Conservation (phyloP, 2,329 filamentous ascomycete species). For the Chrysoporthe cubensis region DNA sequence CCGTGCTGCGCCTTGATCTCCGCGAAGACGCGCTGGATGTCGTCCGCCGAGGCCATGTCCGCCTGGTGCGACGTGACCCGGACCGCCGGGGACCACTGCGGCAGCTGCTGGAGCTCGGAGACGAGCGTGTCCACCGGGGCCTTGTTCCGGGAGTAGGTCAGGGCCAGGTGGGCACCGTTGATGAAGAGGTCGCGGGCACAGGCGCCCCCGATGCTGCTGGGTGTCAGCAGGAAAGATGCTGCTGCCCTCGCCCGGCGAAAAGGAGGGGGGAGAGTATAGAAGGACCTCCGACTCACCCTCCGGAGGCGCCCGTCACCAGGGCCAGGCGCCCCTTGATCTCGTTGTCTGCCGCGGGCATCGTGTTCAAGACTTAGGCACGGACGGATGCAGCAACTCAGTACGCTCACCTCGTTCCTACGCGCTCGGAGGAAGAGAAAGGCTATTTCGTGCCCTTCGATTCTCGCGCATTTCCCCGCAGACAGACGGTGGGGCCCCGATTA, state of each 20-base stretch:
- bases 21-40: conserved; percentile 57
- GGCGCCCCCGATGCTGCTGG: conserved; percentile 60
- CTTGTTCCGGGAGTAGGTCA: conserved; percentile 61
- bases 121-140: conserved; percentile 50
- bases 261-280: not conserved
- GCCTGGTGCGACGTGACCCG: conserved; percentile 59
- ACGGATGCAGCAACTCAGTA: not conserved
- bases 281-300: conserved; percentile 50
- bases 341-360: conserved; percentile 40
- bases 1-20: conserved; percentile 58
- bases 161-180: conserved; percentile 57
- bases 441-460: not conserved
- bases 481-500: not conserved
- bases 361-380: not conserved
- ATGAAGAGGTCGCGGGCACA: conserved; percentile 59
- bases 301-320: conserved; percentile 64
- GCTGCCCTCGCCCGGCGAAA: not conserved
- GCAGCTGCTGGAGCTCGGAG: conserved; percentile 42
- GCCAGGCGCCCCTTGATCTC: conserved; percentile 57
- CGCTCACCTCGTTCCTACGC: not conserved
- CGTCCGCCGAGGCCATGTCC: conserved; percentile 58
- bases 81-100: conserved; percentile 38
- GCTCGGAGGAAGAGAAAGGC: not conserved
- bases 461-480: conserved; percentile 2
- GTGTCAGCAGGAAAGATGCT: conserved; percentile 16